Base-by-base conservation (phyloP, 129 eudicot genomes). In the Glebionis coronaria region DNA sequence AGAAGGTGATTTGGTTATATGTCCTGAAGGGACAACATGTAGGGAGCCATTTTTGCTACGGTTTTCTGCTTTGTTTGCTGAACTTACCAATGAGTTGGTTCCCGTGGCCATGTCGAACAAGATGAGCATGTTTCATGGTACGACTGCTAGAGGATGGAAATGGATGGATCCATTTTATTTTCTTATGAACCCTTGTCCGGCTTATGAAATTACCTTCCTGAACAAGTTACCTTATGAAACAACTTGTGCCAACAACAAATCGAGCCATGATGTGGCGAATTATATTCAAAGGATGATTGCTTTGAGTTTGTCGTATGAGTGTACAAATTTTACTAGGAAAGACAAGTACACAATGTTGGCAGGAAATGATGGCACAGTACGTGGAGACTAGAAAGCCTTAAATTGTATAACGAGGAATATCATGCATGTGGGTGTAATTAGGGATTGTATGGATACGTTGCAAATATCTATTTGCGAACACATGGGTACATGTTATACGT, bases 1-100 rank as follows among this genome's bases (percentile, higher is more conserved):
- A 49, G 77, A 77, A 80, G 91, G 91, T 0, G 95, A 88, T 13
- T 21, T 88, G 5, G 91, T 63, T 4, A 70, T 88, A 25, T 88
- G 95, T 73, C 95, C 95, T 0, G 91, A 88, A 51, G 95, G 91
- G 9, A 88, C 95, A 3, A 88, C 95, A 0, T 88, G 95, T 25
- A 66, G 95, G 10, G 95, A 88, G 51, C 91, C 95, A 0, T 88
- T 82, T 72, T 70, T 88, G 65, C 78, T 87, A 0, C 70, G 95
- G 59, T 88, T 88, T 75, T 82, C 88, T 0, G 84, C 95, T 9
- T 40, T 88, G 13, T 88, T 88, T 31, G 88, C 95, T 0, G 95
- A 88, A 10, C 65, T 88, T 3, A 84, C 88, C 0, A 75, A 84
- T 18, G 75, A 88, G 20, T 52, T 88, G 0, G 91, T 78, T 9